Conservation (phyloP, 1,139 yeast genomes). For the Diutina pseudorugosa region DNA sequence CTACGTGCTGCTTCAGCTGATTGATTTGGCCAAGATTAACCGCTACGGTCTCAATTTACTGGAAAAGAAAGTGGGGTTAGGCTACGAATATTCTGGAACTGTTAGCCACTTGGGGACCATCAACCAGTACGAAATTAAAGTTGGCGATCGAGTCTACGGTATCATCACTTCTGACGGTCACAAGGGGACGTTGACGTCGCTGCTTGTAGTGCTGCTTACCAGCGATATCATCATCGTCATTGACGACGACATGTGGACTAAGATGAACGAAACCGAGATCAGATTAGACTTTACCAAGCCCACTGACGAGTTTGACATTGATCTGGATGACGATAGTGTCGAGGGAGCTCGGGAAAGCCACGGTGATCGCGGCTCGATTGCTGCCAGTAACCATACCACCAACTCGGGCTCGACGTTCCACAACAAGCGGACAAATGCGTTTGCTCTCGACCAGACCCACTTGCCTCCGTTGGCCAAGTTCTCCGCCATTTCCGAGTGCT, state of each 20-base stretch:
- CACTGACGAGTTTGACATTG: neutral
- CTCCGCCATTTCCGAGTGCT: conserved; percentile 23
- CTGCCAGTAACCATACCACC: neutral
- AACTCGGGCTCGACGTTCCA: neutral
- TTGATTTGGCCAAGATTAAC: conserved; percentile 26
- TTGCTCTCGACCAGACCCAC: conserved; percentile 4
- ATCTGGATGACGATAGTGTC: neutral
- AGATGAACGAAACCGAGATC: conserved; percentile 5
- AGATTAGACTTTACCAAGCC: neutral
- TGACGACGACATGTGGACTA: conserved; percentile 6
- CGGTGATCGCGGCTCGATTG: neutral
- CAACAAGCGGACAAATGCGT: neutral
- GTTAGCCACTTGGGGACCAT: conserved; percentile 21
- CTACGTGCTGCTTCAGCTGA: conserved; percentile 26
- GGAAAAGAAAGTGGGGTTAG: conserved; percentile 28
- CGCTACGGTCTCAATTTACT: conserved; percentile 26
- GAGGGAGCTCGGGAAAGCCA: neutral
- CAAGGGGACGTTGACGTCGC: conserved; percentile 27
- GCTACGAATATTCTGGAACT: conserved; percentile 30
- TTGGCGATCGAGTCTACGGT: conserved; percentile 29
- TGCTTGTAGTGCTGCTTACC: conserved; percentile 22
- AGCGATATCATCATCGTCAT: conserved; percentile 18
- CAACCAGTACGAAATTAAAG: conserved; percentile 12
- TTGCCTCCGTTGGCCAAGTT: conserved; percentile 25
- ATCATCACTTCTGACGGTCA: conserved; percentile 20